Evolutionary conservation across 179 eudicot species (phyloP), one percentile per base, ranked within the genome.

Genomic region (Spergularia azorica): DNA sequence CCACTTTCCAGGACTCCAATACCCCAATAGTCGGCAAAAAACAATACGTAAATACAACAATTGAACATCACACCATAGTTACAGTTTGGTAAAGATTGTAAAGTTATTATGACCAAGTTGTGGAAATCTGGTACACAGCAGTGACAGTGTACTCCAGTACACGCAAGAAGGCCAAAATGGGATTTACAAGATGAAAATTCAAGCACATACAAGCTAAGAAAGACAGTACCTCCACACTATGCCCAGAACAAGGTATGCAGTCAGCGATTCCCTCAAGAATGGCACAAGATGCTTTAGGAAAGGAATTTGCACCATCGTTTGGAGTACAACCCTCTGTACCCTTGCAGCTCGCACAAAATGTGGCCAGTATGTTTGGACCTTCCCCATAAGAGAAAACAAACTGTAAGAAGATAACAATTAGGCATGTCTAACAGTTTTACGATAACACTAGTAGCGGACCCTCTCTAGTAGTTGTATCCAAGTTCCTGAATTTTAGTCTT

Each of bases 361-460:
- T 73, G 52, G 86, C 77, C 80, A 90, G 77, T 71, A 92, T 67
- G 74, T 82, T 80, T 73, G 98, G 97, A 92, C 97, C 98, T 94
- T 82, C 63, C 26, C 70, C 65, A 73, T 26, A 80, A 67, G 36
- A 67, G 69, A 74, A 59, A 41, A 75, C 13, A 36, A 52, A 77
- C 16, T n/a, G 70, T 77, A 62, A 78, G 72, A 67, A 38, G 55
- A 68, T 54, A 54, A 26, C 32, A 26, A 64, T 38, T 43, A 57
- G 32, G 55, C 63, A 61, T 3, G 52, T 36, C 2, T 32, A 15
- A 13, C 8, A 15, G 7, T 12, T 17, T 14, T n/a, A 0, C 14
- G 6, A 50, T 52, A 71, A 48, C 16, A 16, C 26, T 50, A 36
- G 50, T 16, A 60, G 60, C 9, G 59, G 56, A 66, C 62, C 56